These are phyloP conservation scores for Amaranthus palmeri DNA, from an alignment of 148 eudicot genomes.

Conservation along the genomic window DNA sequence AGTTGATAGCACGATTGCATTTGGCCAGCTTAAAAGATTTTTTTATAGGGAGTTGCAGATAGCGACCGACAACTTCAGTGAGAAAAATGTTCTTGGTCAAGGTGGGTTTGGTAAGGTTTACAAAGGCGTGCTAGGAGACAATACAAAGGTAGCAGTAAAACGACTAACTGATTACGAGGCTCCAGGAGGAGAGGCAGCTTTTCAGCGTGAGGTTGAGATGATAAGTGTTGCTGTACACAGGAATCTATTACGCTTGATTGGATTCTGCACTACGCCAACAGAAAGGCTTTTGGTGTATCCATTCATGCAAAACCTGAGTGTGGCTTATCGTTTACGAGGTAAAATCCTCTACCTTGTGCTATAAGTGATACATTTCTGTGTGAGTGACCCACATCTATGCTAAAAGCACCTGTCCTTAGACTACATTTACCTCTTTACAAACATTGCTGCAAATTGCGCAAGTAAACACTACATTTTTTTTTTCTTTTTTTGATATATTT, in stretches of 20 bases:
- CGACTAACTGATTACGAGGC: constrained; percentile 77
- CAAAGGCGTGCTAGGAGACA: constrained; percentile 75
- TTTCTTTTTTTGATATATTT: neutral
- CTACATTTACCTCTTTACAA: too few species aligned
- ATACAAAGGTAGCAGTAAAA: constrained; percentile 88
- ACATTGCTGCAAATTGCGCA: too few species aligned
- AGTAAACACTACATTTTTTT: neutral
- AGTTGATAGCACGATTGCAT: constrained; percentile 78
- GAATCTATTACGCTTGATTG: constrained; percentile 80
- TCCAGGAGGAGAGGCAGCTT: constrained; percentile 93
- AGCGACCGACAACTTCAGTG: constrained; percentile 90
- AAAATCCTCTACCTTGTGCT: constrained; percentile 14
- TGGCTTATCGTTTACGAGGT: constrained; percentile 92
- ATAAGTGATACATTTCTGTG: neutral
- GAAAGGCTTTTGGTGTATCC: constrained; percentile 98
- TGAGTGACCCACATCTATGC: neutral
- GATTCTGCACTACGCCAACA: constrained; percentile 95
- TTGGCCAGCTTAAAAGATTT: constrained; percentile 93
- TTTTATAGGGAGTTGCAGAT: constrained; percentile 87
- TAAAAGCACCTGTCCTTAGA: too few species aligned
- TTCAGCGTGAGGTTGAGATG: constrained; percentile 98
- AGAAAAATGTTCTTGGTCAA: constrained; percentile 91
- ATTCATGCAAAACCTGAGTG: constrained; percentile 91
- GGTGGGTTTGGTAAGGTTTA: constrained; percentile 99
- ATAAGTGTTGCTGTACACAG: constrained; percentile 96